These are phyloP conservation scores for Exophiala aquamarina DNA, from an alignment of 2,329 filamentous ascomycete species.

Conservation along the genomic window DNA sequence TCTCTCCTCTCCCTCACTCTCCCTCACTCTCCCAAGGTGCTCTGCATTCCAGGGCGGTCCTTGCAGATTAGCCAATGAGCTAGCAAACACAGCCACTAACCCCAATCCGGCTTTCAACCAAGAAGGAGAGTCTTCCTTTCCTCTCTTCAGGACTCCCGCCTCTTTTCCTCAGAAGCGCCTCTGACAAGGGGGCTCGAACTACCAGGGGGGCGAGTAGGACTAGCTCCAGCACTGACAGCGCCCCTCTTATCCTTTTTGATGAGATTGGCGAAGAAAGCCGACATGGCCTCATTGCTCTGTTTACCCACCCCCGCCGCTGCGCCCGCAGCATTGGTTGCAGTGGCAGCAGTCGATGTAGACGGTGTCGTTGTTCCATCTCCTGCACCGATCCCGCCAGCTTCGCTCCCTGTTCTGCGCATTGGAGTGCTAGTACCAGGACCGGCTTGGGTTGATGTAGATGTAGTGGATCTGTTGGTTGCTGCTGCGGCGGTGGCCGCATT, in stretches of 20 bases:
- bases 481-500: conserved; percentile 4
- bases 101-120: neutral
- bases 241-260: conserved; percentile 24
- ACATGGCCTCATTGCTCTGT: conserved; percentile 24
- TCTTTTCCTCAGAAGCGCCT: conserved; percentile 12
- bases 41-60: too few relatives aligned
- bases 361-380: neutral
- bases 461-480: neutral
- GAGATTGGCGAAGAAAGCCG: conserved; percentile 26
- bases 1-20: too few relatives aligned
- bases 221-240: conserved; percentile 13
- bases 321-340: conserved; percentile 4
- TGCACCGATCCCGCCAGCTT: conserved; percentile 1
- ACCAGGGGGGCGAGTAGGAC: conserved; percentile 16
- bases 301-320: conserved; percentile 7
- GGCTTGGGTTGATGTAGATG: neutral
- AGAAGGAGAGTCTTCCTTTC: too few relatives aligned
- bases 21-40: too few relatives aligned
- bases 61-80: too few relatives aligned
- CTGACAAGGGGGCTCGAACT: conserved; percentile 6
- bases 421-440: conserved; percentile 13
- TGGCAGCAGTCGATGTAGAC: neutral
- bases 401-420: conserved; percentile 20
- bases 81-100: too few relatives aligned
- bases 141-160: conserved; percentile 6